Evolutionary conservation across 2,329 filamentous ascomycete genomes (phyloP), one percentile per base, ranked within the genome.

Genomic region (Beauveria rudraprayagi): DNA sequence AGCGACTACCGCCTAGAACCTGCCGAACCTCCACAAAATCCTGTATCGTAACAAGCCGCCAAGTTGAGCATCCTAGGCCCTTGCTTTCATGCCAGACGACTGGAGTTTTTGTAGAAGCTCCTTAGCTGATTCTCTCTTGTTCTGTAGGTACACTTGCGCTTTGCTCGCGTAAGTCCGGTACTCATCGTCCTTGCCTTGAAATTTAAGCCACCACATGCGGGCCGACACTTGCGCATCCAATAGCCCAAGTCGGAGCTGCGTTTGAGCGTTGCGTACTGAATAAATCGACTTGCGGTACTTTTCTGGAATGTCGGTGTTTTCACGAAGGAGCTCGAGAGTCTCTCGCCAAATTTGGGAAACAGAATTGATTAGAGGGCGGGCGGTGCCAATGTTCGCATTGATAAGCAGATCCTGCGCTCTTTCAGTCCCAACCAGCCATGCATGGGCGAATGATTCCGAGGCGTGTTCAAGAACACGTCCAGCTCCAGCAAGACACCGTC

Each of bases 121-220:
- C 48, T 68, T 69, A 46, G 75, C 70, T 28, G 69, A 68, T 30
- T 68, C 66, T 19, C 70, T 65, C 66, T 75, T 77, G 61, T 72
- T 69, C 22, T 73, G 70, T 56, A 80, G 64, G 62, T 76, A 78
- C 1, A 65, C 63, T 55, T 74, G 73, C 10, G 82, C 83, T 64
- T 81, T 82, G 56, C 68, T 70, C 60, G 75, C 66, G 63, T 84
- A 84, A 2, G 72, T 72, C 3, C 73, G 68, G 56, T 78, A 73
- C 65, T 83, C 79, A 17, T 78, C 74, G 3, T 67, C 69, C 65
- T 78, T 80, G 22, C 81, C 80, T 56, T 77, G 80, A 37, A 83
- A 55, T 68, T 77, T 80, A 55, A 86, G 72, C 82, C 82, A 86
- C 72, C 79, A 76, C 37, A 85, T 74, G 69, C 79, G 83, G 16